phyloP scores from a whole-genome alignment of 2,329 filamentous ascomycete species.

The Penicillium sp. region DNA sequence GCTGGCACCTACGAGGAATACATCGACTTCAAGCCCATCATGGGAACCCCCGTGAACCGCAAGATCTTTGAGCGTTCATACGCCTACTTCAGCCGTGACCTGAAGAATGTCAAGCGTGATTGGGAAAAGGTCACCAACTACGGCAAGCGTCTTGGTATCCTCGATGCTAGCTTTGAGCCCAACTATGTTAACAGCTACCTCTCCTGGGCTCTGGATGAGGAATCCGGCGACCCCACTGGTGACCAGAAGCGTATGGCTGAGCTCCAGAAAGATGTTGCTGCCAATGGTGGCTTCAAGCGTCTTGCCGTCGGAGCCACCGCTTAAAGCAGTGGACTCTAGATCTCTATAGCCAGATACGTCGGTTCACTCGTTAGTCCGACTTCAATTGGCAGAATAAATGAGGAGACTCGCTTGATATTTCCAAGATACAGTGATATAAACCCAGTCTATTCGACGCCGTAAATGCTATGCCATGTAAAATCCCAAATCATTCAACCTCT shows the following conservation, averaged over 20 bases:
- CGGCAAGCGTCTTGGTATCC: slow-evolving; percentile 68
- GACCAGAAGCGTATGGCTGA: slow-evolving; percentile 73
- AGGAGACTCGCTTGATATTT: background rate
- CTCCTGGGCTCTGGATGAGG: slow-evolving; percentile 62
- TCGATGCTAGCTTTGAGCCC: slow-evolving; percentile 61
- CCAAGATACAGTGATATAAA: background rate
- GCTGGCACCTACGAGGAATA: slow-evolving; percentile 66
- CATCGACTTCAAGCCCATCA: slow-evolving; percentile 68
- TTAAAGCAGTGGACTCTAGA: slow-evolving; percentile 10
- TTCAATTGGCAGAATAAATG: background rate
- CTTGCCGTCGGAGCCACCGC: slow-evolving; percentile 30
- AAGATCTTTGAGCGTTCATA: slow-evolving; percentile 79
- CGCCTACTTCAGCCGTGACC: slow-evolving; percentile 70
- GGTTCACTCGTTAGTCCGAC: slow-evolving; percentile 17
- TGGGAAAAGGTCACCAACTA: slow-evolving; percentile 77
- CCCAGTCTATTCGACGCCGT: background rate
- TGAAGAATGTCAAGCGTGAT: slow-evolving; percentile 72
- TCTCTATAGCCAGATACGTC: slow-evolving; percentile 4
- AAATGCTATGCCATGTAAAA: background rate
- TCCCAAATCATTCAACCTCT: background rate
- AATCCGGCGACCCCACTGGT: slow-evolving; percentile 65
- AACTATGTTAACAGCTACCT: slow-evolving; percentile 76
- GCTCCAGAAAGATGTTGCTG: slow-evolving; percentile 66
- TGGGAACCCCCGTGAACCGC: slow-evolving; percentile 66
- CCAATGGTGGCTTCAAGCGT: slow-evolving; percentile 58